A percentile compares a stretch with the other conserved stretches of the same genome.
phyloP scores from a whole-genome alignment of 2,329 filamentous ascomycete genomes.

The Xylariales sp. region DNA sequence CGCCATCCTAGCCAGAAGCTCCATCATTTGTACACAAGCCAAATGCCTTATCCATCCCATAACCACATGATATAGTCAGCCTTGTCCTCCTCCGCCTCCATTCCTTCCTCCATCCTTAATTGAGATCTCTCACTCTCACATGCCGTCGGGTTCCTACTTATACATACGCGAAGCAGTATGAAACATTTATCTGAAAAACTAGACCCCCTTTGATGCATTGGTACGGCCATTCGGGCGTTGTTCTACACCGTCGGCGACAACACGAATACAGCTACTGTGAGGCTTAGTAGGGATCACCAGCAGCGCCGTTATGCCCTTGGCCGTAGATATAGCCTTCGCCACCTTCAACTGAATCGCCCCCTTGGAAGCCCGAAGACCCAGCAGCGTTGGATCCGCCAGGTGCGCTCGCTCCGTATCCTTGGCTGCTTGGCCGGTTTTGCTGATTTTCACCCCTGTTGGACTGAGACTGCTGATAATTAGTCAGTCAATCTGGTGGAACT shows the following conservation, averaged over 20 bases:
- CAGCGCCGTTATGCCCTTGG: constrained; percentile 57
- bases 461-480: constrained; percentile 64
- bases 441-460: constrained; percentile 63
- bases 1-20: constrained; percentile 12
- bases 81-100: too few species aligned
- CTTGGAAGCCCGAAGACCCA: constrained; percentile 37
- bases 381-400: constrained; percentile 34
- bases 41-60: constrained; percentile 14
- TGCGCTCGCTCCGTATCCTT: constrained; percentile 43
- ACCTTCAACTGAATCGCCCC: constrained; percentile 37
- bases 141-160: too few species aligned
- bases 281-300: constrained; percentile 47
- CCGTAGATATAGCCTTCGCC: constrained; percentile 50
- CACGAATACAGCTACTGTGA: too few species aligned
- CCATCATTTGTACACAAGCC: constrained; percentile 22
- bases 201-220: too few species aligned
- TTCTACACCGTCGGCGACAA: too few species aligned
- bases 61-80: neutral
- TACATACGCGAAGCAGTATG: too few species aligned
- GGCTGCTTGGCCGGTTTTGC: constrained; percentile 45
- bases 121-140: too few species aligned
- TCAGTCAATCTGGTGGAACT: constrained; percentile 12
- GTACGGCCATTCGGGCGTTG: too few species aligned
- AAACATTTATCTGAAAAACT: too few species aligned
- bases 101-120: too few species aligned